Conservation (phyloP, 257 asterid genomes). For the Gentiana dahurica region DNA sequence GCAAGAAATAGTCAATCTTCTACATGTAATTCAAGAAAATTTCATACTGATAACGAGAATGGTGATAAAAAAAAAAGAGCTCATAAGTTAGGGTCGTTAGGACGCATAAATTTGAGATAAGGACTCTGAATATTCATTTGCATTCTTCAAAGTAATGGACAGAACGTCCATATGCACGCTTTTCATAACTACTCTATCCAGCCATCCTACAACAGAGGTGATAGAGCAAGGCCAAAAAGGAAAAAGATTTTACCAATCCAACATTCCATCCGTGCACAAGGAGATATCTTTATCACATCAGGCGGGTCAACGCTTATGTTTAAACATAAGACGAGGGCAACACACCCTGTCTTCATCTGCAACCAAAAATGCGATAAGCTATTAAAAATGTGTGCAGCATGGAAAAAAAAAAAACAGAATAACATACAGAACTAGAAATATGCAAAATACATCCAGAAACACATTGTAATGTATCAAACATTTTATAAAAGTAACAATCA, state of each 20-base stretch:
- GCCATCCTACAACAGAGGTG: not conserved
- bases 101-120: not conserved
- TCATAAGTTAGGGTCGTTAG: too few species aligned
- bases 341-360: slow-evolving; percentile 99
- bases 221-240: slow-evolving; percentile 10
- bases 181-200: too few species aligned
- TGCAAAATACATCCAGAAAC: not conserved
- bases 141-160: too few species aligned
- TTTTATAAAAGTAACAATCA: not conserved
- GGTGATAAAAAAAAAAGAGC: too few species aligned
- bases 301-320: slow-evolving; percentile 97
- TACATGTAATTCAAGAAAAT: too few species aligned
- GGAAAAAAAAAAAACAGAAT: too few species aligned
- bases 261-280: slow-evolving; percentile 99
- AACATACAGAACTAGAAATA: too few species aligned
- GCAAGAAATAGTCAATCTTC: too few species aligned
- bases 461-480: not conserved
- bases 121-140: too few species aligned
- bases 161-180: too few species aligned
- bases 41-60: too few species aligned
- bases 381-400: slow-evolving; percentile 1
- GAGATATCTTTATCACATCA: slow-evolving; percentile 97
- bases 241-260: slow-evolving; percentile 73
- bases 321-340: slow-evolving; percentile 91
- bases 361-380: slow-evolving; percentile 16